Evolutionary conservation across 176 grass and related monocot species (phyloP), one percentile per base, ranked within the genome.

Genomic region (Melocanna baccifera): DNA sequence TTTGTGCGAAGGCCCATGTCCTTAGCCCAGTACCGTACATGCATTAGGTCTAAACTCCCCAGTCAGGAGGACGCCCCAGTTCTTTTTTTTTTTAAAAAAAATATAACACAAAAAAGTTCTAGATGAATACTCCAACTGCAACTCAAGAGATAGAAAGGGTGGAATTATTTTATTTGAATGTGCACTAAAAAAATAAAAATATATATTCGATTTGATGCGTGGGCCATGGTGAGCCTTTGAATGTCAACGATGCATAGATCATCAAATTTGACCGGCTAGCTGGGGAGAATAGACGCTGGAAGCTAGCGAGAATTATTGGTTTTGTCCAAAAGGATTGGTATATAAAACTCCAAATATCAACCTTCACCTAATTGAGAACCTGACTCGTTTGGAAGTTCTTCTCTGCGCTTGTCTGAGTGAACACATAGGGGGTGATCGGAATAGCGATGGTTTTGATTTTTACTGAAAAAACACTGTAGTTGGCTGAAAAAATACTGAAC

Each of bases 241-340:
- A 63, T 15, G 22, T 8, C 65, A 62, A 62, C 1, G 8, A 25
- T 37, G 9, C 78, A 37, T 18, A 52, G 4, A 29, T 48, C 65
- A 62, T 79, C 53, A 22, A 51, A 9, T 78, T 86, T 86, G 84
- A 86, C 75, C 41, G 20, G 16, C 18, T 0, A 14, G 25, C 12
- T 13, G 1, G 71, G 25, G 2, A 36, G 19, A 47, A 18, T 4
- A 8, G 55, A 19, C 16, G 26, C 19, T 12, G 66, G 34, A 81
- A 70, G 29, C 50, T 25, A 68, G 39, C 39, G 37, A 29, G n/a
- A 25, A 83, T 78, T 61, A 69, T 87, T 69, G 86, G 36, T 18
- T 8, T 34, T 30, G 62, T 50, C 30, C 30, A 15, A 36, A 43
- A 64, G 12, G 25, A 41, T 19, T 57, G 42, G 1, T 6, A 41